A percentile compares a stretch with the other conserved stretches of the same genome.
phyloP scores from a whole-genome alignment of 2,329 filamentous ascomycete genomes.

The Cercospora citrullina region DNA sequence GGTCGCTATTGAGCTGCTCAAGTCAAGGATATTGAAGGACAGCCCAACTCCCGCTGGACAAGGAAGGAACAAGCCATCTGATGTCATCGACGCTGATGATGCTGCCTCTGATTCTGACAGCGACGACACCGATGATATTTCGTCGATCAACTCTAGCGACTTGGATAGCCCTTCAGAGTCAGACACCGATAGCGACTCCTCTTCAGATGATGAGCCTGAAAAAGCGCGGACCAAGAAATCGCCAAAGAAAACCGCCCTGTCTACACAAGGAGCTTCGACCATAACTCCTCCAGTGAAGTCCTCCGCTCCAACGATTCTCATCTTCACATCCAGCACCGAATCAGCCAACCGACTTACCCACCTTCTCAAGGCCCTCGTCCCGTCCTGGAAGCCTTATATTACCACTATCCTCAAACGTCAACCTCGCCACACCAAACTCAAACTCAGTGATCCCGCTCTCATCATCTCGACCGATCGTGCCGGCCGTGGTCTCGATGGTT shows the following conservation, averaged over 20 bases:
- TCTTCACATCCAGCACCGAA: conserved; percentile 92
- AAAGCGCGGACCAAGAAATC: neutral
- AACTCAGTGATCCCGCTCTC: conserved; percentile 64
- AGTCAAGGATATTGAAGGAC: conserved; percentile 48
- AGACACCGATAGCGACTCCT: conserved; percentile 7
- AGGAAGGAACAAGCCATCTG: neutral
- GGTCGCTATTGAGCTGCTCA: conserved; percentile 76
- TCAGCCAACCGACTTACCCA: conserved; percentile 82
- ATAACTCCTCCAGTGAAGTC: conserved; percentile 8
- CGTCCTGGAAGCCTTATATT: conserved; percentile 31
- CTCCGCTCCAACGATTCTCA: conserved; percentile 56
- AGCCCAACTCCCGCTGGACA: neutral
- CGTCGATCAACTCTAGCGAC: neutral
- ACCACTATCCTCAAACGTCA: conserved; percentile 49
- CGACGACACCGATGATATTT: neutral
- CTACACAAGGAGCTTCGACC: neutral
- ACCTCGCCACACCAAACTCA: conserved; percentile 61
- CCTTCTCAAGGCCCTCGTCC: conserved; percentile 56
- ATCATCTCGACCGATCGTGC: conserved; percentile 86
- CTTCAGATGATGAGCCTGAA: conserved; percentile 4
- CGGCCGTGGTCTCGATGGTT: conserved; percentile 76
- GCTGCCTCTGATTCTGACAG: conserved; percentile 14
- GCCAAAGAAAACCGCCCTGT: neutral
- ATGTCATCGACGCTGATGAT: conserved; percentile 5
- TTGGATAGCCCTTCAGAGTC: conserved; percentile 21